Evolutionary conservation across 2,329 filamentous ascomycete genomes (phyloP), one percentile per base, ranked within the genome.

Genomic region (Gremmenia infestans): DNA sequence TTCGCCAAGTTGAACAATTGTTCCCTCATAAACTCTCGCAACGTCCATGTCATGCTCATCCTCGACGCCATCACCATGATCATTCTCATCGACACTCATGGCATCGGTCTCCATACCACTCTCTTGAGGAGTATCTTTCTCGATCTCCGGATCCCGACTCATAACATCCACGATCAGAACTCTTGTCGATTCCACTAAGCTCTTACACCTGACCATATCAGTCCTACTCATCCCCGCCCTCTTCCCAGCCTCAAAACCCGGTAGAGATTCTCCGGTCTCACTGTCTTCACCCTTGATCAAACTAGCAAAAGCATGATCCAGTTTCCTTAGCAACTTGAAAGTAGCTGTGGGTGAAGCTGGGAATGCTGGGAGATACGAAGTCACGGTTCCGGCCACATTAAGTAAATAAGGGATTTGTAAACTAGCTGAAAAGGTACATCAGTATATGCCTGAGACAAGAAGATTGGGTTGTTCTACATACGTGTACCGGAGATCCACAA

Each of bases 401-500:
- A 97, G 82, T 2, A 97, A 76, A 68, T 93, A 93, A 2, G 91
- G 89, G 12, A 93, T 83, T 72, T 97, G 91, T 8, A 97, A 75
- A 52, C 81, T 82, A 17, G 89, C 88, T 92, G 61, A 17, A 52
- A 37, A n/a, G 22, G 53, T 37, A 50, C 48, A 39, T 55, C 23
- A 35, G 25, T 7, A 48, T 32, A 46, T 11, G 47, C 11, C 46
- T 46, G 37, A 9, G 32, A 49, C 53, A 23, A 56, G 52, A 23
- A 56, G 52, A 43, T 42, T 11, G 6, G 19, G 25, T 36, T 19
- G 19, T 22, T 17, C 55, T 12, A 78, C 89, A 70, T 77, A 91
- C 91, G 91, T 22, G 92, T 96, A 9, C 88, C 90, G 32, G 86
- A 90, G 22, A 90, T 81, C 93, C 93, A 97, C 5, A 96, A 73